Conservation (phyloP, 768 basidiomycete species). For the Termitomyces sp. region DNA sequence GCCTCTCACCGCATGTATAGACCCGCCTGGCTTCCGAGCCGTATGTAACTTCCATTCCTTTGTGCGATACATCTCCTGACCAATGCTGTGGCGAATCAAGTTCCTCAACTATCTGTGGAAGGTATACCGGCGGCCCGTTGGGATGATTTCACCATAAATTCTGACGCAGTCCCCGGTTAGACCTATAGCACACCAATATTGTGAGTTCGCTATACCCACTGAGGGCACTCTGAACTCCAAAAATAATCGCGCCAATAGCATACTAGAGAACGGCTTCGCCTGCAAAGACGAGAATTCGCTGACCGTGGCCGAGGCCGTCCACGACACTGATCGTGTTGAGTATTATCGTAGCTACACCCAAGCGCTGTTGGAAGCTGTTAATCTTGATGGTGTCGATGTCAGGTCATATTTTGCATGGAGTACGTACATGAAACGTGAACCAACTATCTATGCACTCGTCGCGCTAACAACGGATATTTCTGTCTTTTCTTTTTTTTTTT, state of each 20-base stretch:
- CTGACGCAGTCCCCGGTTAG: conserved; percentile 12
- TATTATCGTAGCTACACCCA: conserved; percentile 54
- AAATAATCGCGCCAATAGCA: conserved; percentile 24
- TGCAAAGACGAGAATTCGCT: conserved; percentile 51
- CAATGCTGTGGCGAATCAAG: conserved; percentile 15
- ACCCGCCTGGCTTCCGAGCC: conserved; percentile 55
- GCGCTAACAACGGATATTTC: not conserved
- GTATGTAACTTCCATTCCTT: conserved; percentile 22
- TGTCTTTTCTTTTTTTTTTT: not conserved
- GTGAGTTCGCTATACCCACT: conserved; percentile 22
- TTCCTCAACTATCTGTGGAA: conserved; percentile 65
- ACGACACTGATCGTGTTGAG: conserved; percentile 55
- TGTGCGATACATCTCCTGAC: not conserved
- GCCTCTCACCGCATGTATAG: conserved; percentile 16
- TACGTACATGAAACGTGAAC: conserved; percentile 21
- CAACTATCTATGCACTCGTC: not conserved
- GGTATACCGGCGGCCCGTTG: conserved; percentile 22
- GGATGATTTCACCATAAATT: not conserved
- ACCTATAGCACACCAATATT: conserved; percentile 46
- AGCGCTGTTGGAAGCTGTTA: conserved; percentile 46
- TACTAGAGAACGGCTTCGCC: conserved; percentile 68
- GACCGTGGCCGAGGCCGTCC: conserved; percentile 40
- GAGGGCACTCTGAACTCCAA: too few species aligned
- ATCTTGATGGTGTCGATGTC: conserved; percentile 52
- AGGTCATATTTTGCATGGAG: conserved; percentile 65